Conservation (phyloP, 768 basidiomycete species). For the Austroboletus eburneus region DNA sequence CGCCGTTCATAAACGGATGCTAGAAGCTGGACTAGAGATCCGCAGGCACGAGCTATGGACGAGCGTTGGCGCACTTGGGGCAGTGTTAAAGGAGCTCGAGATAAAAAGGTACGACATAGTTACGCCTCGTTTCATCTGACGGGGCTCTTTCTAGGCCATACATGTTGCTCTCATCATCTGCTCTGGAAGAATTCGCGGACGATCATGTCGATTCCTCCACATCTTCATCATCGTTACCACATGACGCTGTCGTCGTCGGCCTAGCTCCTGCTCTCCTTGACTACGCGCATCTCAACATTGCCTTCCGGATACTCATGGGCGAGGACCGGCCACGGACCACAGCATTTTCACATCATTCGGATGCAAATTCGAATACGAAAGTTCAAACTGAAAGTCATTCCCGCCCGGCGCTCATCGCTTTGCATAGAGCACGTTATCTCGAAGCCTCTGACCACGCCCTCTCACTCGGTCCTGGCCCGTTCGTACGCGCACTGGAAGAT, state of each 20-base stretch:
- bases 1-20: conserved; percentile 41
- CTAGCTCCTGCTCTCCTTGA: conserved; percentile 49
- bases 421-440: conserved; percentile 55
- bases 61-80: conserved; percentile 56
- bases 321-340: conserved; percentile 25
- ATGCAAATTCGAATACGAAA: neutral
- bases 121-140: neutral
- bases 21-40: conserved; percentile 47
- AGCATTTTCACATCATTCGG: neutral
- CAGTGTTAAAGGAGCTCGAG: conserved; percentile 37
- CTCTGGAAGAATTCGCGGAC: conserved; percentile 39
- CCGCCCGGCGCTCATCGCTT: conserved; percentile 45
- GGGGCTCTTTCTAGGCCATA: conserved; percentile 36
- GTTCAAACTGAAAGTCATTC: neutral
- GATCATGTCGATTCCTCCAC: neutral
- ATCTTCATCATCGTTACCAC: conserved; percentile 9
- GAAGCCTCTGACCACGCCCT: conserved; percentile 44
- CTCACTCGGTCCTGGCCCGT: conserved; percentile 68
- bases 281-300: conserved; percentile 56
- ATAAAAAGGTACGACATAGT: conserved; percentile 36
- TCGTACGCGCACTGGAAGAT: conserved; percentile 58
- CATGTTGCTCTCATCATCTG: conserved; percentile 51
- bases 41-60: conserved; percentile 52
- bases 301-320: conserved; percentile 53
- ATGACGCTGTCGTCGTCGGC: conserved; percentile 64